Conservation (phyloP, 306 rosid genomes). For the Medicago lupulina region DNA sequence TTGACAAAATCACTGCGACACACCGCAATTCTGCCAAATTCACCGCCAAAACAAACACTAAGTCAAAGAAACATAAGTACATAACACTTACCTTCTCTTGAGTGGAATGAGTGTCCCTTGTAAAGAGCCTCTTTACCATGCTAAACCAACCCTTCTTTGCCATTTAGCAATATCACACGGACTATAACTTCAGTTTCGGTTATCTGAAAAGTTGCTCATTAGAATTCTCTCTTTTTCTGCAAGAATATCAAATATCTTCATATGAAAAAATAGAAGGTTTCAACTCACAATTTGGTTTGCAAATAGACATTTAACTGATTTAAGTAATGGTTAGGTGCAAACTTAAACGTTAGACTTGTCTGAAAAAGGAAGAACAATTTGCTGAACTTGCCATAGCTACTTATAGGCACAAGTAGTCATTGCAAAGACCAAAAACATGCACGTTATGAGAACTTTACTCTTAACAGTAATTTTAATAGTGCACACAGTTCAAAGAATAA, state of each 20-base stretch:
- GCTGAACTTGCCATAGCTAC: slow-evolving; percentile 40
- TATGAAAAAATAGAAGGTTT: not conserved
- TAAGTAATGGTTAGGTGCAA: slow-evolving; percentile 37
- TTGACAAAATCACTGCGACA: not conserved
- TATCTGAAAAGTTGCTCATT: slow-evolving; percentile 41
- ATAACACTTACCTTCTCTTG: slow-evolving; percentile 64
- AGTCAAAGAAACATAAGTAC: not conserved
- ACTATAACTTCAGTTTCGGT: slow-evolving; percentile 34
- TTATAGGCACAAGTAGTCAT: slow-evolving; percentile 31
- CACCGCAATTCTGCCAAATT: not conserved
- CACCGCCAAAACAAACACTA: not conserved
- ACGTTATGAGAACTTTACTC: slow-evolving; percentile 33
- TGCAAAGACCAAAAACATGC: slow-evolving; percentile 36
- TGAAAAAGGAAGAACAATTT: slow-evolving; percentile 44
- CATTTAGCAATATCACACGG: slow-evolving; percentile 60
- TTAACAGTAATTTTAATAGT: slow-evolving; percentile 35
- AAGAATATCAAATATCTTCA: not conserved
- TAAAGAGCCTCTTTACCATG: slow-evolving; percentile 68
- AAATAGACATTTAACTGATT: slow-evolving; percentile 29
- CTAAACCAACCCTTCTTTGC: slow-evolving; percentile 78
- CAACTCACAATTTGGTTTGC: slow-evolving; percentile 34
- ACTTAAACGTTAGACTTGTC: slow-evolving; percentile 47
- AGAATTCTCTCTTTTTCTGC: slow-evolving; percentile 32
- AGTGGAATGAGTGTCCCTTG: slow-evolving; percentile 58
- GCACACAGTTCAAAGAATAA: slow-evolving; percentile 32